phyloP scores from a whole-genome alignment of 108 stramenopile genomes.

The Fistulifera pelliculosa region DNA sequence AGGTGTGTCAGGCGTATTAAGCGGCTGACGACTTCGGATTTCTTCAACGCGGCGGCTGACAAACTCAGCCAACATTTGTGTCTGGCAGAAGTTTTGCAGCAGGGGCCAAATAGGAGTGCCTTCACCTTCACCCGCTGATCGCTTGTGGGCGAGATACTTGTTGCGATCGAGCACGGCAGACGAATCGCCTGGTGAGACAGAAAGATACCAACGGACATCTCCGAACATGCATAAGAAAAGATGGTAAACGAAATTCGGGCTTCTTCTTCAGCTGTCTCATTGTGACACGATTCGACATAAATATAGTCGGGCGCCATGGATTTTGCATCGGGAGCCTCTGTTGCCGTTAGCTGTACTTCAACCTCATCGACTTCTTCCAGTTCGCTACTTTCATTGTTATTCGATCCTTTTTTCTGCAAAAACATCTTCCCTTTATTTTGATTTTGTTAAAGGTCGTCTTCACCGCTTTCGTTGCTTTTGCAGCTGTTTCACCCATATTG shows the following conservation, averaged over 20 bases:
- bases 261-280: conserved; percentile 69
- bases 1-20: conserved; percentile 44
- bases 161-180: conserved; percentile 53
- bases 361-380: conserved; percentile 8
- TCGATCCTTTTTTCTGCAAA: conserved; percentile 24
- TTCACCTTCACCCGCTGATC: conserved; percentile 59
- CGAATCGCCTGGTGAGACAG: conserved; percentile 35
- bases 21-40: conserved; percentile 26
- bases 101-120: conserved; percentile 59
- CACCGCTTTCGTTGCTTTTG: conserved; percentile 50
- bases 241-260: conserved; percentile 60
- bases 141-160: conserved; percentile 63
- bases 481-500: conserved; percentile 35
- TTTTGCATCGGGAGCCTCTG: conserved; percentile 14
- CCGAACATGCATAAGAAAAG: conserved; percentile 74
- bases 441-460: conserved; percentile 28
- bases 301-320: conserved; percentile 30
- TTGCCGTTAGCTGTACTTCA: conserved; percentile 10
- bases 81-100: conserved; percentile 58
- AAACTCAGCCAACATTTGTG: conserved; percentile 72
- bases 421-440: conserved; percentile 22
- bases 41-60: conserved; percentile 69
- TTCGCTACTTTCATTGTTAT: conserved; percentile 19
- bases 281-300: conserved; percentile 55
- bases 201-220: conserved; percentile 66